Conservation (phyloP, 768 basidiomycete genomes). For the Boletellus ananas region DNA sequence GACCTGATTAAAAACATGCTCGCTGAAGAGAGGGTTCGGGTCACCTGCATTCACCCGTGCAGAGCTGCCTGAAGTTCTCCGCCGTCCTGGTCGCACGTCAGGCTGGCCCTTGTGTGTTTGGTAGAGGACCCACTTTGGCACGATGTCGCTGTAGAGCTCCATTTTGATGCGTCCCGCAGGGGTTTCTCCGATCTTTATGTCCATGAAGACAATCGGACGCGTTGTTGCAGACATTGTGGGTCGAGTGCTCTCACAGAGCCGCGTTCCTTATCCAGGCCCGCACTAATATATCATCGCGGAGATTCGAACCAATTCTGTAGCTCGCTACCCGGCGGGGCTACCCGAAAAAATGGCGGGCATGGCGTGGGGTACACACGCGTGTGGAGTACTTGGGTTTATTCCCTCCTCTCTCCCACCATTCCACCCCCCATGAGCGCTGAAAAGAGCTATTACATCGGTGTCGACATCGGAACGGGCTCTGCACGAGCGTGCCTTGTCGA, state of each 20-base stretch:
- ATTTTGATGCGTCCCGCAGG: constrained; percentile 94
- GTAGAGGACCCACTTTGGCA: constrained; percentile 69
- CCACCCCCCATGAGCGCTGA: constrained; percentile 33
- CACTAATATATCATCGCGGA: too few relatives aligned
- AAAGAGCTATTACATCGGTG: constrained; percentile 58
- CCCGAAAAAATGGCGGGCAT: neutral
- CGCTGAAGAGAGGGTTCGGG: constrained; percentile 11
- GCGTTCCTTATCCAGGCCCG: too few relatives aligned
- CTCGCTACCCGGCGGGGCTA: neutral
- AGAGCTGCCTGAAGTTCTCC: constrained; percentile 96
- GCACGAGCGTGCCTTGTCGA: constrained; percentile 82
- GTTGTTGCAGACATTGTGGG: constrained; percentile 42
- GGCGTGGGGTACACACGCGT: neutral
- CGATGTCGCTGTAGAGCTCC: constrained; percentile 94
- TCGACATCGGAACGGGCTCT: constrained; percentile 92
- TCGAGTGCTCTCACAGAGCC: neutral
- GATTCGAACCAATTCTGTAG: too few relatives aligned
- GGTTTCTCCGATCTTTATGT: constrained; percentile 94
- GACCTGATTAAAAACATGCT: constrained; percentile 9
- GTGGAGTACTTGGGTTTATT: constrained; percentile 13
- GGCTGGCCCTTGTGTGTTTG: neutral
- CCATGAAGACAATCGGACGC: constrained; percentile 95
- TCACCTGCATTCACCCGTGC: constrained; percentile 94
- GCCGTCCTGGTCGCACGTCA: constrained; percentile 62
- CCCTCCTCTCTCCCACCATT: neutral